Conservation (phyloP, 1,284 basidiomycete species). For the Coriolopsis trogii region DNA sequence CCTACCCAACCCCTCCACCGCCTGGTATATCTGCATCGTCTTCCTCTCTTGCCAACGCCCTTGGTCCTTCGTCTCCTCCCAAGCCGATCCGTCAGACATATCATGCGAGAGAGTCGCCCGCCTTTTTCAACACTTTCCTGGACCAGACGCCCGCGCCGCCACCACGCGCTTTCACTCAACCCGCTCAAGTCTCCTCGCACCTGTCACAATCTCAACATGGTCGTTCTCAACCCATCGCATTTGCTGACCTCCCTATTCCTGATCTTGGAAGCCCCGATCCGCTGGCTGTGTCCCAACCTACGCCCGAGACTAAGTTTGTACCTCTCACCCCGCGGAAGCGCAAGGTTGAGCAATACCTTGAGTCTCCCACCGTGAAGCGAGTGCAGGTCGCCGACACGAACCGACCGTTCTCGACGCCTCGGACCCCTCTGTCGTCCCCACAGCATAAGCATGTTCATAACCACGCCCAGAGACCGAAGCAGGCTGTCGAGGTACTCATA, state of each 20-base stretch:
- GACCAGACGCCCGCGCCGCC: conserved; percentile 49
- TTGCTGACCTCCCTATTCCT: conserved; percentile 7
- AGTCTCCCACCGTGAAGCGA: conserved; percentile 39
- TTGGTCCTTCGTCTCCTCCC: conserved; percentile 50
- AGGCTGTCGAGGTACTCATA: conserved; percentile 16
- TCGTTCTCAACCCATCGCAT: conserved; percentile 5
- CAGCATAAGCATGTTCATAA: conserved; percentile 1
- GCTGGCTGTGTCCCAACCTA: conserved; percentile 39
- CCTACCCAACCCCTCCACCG: conserved; percentile 71
- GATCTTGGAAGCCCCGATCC: conserved; percentile 51
- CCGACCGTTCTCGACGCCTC: background rate
- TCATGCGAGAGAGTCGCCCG: conserved; percentile 57
- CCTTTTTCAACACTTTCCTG: conserved; percentile 67
- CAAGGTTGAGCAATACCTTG: conserved; percentile 44
- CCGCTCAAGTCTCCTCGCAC: conserved; percentile 15
- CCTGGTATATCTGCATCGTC: conserved; percentile 63
- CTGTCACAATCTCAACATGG: conserved; percentile 15
- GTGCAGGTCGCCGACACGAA: conserved; percentile 22
- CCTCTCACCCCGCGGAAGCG: conserved; percentile 53
- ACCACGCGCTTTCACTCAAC: conserved; percentile 11
- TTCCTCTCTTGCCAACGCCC: conserved; percentile 71
- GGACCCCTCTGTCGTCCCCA: background rate
- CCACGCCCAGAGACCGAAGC: conserved; percentile 12
- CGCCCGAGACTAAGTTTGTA: conserved; percentile 13
- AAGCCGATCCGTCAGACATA: conserved; percentile 37